Evolutionary conservation across 352 stramenopile genomes (phyloP), one percentile per base, ranked within the genome.

Genomic region (Globisporangium splendens): DNA sequence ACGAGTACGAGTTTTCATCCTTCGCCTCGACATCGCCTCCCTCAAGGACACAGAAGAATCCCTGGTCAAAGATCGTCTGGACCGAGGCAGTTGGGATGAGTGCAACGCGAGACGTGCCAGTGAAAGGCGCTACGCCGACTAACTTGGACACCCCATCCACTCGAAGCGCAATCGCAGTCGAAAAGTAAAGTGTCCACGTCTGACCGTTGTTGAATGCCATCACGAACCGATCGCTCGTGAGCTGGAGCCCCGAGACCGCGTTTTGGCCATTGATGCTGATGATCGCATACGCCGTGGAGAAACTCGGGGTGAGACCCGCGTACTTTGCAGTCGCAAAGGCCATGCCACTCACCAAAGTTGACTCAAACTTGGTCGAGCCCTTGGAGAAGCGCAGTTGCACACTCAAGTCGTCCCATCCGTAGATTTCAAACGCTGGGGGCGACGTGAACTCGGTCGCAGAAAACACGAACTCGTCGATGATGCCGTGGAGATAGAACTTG

Each of bases 341-440:
- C n/a, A 77, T 77, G n/a, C 85, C 85, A 46, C 88, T 70, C 2
- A 72, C 68, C 53, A 92, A 51, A 65, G 91, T 90, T 49, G 73
- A 81, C 10, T 55, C 72, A 66, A 85, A 64, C 35, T 44, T 59
- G 17, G 47, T 22, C 13, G 63, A 59, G 1, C 53, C 33, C 3
- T 24, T 8, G 11, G 46, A 49, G 48, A 92, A 62, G 2, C 69
- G 50, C 14, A 94, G 42, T 33, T 78, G 69, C 35, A 87, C 82
- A 5, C 82, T 81, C 41, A 93, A 65, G 46, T 94, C 85, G 56
- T 93, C 85, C 85, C 85, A 94, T 35, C 46, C 58, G 41, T 90
- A 65, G 35, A 94, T 84, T 22, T 52, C 66, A 28, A 93, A 59
- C 0, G 58, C 63, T 79, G 39, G 47, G 0, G 68, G 5, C 0